A percentile compares a stretch with the other conserved stretches of the same genome.
Evolutionary conservation across 2,329 filamentous ascomycete species (phyloP).

Genomic region (Annulohypoxylon truncatum): DNA sequence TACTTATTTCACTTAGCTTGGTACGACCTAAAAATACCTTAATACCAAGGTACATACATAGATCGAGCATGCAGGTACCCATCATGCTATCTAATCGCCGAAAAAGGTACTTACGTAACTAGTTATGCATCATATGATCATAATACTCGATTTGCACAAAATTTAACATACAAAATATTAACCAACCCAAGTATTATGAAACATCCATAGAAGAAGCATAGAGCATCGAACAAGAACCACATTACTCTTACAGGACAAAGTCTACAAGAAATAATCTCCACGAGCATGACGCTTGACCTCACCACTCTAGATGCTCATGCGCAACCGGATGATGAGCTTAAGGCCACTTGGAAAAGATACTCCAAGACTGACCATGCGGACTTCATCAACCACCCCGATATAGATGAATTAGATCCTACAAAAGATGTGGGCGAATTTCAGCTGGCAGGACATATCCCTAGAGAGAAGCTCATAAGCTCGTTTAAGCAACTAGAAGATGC

Average conservation of each 20-base stretch:
- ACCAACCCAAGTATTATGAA: background rate
- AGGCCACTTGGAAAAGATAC: conserved; percentile 79
- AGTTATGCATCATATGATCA: conserved; percentile 2
- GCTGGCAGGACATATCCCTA: conserved; percentile 57
- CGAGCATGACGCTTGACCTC: conserved; percentile 56
- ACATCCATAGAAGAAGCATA: background rate
- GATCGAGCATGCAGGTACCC: background rate
- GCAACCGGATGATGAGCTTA: conserved; percentile 77
- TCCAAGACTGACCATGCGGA: conserved; percentile 68
- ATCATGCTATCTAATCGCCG: conserved; percentile 15
- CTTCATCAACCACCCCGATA: conserved; percentile 64
- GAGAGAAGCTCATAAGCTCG: conserved; percentile 56
- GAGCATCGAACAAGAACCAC: background rate
- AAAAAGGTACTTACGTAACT: background rate
- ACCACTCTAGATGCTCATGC: conserved; percentile 78
- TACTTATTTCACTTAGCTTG: background rate
- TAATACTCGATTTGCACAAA: background rate
- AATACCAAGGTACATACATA: too few species aligned
- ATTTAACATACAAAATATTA: background rate
- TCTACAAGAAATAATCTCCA: background rate
- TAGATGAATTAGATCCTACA: conserved; percentile 63
- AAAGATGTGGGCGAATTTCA: conserved; percentile 59
- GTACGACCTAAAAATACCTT: background rate
- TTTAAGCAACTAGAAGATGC: conserved; percentile 57
- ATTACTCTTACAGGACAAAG: background rate